phyloP scores from a whole-genome alignment of 306 rosid genomes.

The Medicago arabica region DNA sequence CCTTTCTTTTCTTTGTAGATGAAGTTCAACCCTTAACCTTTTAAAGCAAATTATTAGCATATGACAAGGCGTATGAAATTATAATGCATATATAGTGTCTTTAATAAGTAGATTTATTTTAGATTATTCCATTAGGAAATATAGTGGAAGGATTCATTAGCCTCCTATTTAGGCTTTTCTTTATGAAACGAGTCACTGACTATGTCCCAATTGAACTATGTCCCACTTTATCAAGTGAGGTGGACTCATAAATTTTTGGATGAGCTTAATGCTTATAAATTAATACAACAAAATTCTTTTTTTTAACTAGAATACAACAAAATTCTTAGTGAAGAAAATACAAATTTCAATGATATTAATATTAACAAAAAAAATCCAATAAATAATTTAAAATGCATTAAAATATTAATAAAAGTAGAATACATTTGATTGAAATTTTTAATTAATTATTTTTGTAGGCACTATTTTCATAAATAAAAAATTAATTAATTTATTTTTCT shows the following conservation, averaged over 20 bases:
- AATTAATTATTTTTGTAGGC: background rate
- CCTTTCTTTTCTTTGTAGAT: background rate
- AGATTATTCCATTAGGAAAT: conserved; percentile 4
- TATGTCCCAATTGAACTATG: background rate
- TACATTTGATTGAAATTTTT: background rate
- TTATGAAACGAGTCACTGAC: background rate
- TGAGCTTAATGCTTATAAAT: background rate
- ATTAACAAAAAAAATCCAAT: background rate
- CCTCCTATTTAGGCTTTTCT: conserved; percentile 27
- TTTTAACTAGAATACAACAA: background rate
- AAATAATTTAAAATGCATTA: background rate
- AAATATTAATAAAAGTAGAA: background rate
- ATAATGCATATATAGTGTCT: background rate
- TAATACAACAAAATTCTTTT: background rate
- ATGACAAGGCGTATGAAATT: conserved; percentile 37
- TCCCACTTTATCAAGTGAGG: conserved; percentile 17
- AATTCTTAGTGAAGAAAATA: background rate
- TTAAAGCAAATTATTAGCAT: conserved; percentile 5
- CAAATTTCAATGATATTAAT: too few species aligned
- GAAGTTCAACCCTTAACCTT: background rate
- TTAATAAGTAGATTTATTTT: background rate
- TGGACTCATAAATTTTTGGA: background rate
- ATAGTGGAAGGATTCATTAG: conserved; percentile 2
- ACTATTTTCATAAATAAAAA: too few species aligned
- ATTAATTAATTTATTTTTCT: too few species aligned